These are phyloP conservation scores for Dactylellina drechsleri DNA, from an alignment of 2,329 filamentous ascomycete species.

Conservation along the genomic window DNA sequence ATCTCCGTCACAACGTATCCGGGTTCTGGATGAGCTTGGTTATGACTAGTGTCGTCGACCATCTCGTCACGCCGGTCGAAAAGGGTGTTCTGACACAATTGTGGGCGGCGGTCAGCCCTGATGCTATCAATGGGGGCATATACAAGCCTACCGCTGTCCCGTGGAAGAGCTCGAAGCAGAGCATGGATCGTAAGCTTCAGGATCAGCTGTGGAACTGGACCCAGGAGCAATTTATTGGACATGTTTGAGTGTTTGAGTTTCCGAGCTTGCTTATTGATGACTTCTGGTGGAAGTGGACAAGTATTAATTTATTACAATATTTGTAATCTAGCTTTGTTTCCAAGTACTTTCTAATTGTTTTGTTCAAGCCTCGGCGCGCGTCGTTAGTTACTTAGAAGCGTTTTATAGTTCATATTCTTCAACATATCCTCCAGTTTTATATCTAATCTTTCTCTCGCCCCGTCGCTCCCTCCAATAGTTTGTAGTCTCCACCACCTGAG, in stretches of 20 bases:
- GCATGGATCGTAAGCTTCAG: slow-evolving; percentile 59
- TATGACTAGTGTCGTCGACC: slow-evolving; percentile 3
- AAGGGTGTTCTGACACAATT: slow-evolving; percentile 60
- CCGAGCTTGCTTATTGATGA: too few species aligned
- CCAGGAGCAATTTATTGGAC: slow-evolving; percentile 56
- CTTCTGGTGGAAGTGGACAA: too few species aligned
- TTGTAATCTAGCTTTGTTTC: too few species aligned
- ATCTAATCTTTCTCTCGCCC: slow-evolving; percentile 4
- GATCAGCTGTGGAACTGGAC: slow-evolving; percentile 63
- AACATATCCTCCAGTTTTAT: not conserved
- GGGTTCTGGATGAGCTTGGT: slow-evolving; percentile 4
- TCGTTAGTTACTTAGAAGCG: too few species aligned
- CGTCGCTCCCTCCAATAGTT: slow-evolving; percentile 20
- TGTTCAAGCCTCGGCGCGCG: too few species aligned
- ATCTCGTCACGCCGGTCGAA: slow-evolving; percentile 52
- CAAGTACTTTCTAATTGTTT: too few species aligned
- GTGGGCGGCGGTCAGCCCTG: slow-evolving; percentile 60
- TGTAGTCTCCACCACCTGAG: slow-evolving; percentile 7
- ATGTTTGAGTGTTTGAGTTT: not conserved
- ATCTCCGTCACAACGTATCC: slow-evolving; percentile 54
- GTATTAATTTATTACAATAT: too few species aligned
- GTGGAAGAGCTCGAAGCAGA: slow-evolving; percentile 56
- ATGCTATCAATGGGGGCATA: slow-evolving; percentile 57
- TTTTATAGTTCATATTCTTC: slow-evolving; percentile 2
- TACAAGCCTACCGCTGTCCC: slow-evolving; percentile 59